Base-by-base conservation (phyloP, 108 stramenopile genomes). In the Pelagomonas calceolata region DNA sequence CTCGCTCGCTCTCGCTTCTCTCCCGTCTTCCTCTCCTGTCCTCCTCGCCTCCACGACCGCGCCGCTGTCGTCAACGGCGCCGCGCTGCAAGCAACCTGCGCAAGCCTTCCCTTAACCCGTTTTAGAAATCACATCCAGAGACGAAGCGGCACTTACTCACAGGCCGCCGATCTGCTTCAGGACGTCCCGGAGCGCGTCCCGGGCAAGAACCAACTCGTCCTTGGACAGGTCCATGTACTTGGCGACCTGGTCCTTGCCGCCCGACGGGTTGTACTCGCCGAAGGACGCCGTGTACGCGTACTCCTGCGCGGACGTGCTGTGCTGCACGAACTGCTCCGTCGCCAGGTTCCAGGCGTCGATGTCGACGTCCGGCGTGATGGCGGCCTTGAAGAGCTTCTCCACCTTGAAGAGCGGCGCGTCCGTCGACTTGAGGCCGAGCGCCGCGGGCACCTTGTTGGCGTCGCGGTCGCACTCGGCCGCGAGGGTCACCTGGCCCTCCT, bases 191-290 rank as follows among this genome's bases (percentile, higher is more conserved):
- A 60, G 51, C 21, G 51, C 51, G 51, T 60, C 51, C 26, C 51
- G 51, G 7, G 51, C 51, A 26, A 60, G 51, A 1, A 9, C 10
- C 3, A 60, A 26, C 51, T 60, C 51, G 51, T 60, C 29, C 51
- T 60, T 60, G 7, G 51, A 60, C 21, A 9, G 10, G 51, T 12
- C 51, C 51, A 60, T 60, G 51, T 60, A 60, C 51, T 60, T 60
- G 51, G 51, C 51, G 51, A 43, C 51, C 51, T 60, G 51, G 51
- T 60, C 51, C 51, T 60, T 60, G 51, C 51, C 51, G 51, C 51
- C 51, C 21, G 51, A 60, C 51, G 51, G 51, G 26, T 60, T 60
- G 51, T 60, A 60, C 51, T 60, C 51, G 51, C 51, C 51, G 51
- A 60, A 60, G 51, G 51, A 60, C 21, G 51, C 51, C 21, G 51